Percentiles rank a stretch among this genome's conserved stretches.
These are phyloP conservation scores for Pichia sp. DNA, from an alignment of 1,139 yeast genomes.

Conservation along the genomic window DNA sequence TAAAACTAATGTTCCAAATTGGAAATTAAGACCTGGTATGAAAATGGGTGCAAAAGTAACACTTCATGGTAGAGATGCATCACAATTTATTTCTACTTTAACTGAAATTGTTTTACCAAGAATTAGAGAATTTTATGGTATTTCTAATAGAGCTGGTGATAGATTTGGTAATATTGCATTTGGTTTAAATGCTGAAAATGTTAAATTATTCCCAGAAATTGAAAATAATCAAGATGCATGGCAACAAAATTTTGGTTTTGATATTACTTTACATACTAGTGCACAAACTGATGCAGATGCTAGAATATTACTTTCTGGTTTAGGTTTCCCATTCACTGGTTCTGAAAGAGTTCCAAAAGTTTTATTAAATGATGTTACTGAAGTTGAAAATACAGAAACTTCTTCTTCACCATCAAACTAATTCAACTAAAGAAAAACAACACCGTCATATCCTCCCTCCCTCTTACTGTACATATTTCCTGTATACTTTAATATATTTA, in stretches of 20 bases:
- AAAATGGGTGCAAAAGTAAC: slow-evolving; percentile 88
- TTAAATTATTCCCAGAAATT: slow-evolving; percentile 85
- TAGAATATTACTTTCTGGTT: slow-evolving; percentile 74
- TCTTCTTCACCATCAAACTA: neutral
- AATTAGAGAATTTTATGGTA: slow-evolving; percentile 80
- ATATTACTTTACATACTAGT: slow-evolving; percentile 77
- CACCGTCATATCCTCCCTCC: no score
- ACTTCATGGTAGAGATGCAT: slow-evolving; percentile 74
- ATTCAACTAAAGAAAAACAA: no score
- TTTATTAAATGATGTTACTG: slow-evolving; percentile 17
- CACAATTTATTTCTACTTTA: slow-evolving; percentile 78
- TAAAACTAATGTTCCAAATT: slow-evolving; percentile 72
- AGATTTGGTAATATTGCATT: slow-evolving; percentile 78
- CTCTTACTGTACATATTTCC: no score
- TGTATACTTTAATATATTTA: no score
- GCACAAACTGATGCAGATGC: slow-evolving; percentile 93
- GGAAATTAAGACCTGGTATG: slow-evolving; percentile 85
- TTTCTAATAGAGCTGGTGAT: slow-evolving; percentile 75
- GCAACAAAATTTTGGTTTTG: slow-evolving; percentile 83
- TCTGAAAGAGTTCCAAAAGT: slow-evolving; percentile 36
- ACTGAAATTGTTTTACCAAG: slow-evolving; percentile 92
- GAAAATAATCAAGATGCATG: slow-evolving; percentile 87
- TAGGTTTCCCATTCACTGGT: slow-evolving; percentile 75
- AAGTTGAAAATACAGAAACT: neutral
- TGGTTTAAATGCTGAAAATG: slow-evolving; percentile 74